Percentiles rank a stretch among this genome's conserved stretches.
Conservation (phyloP, 2,329 filamentous ascomycete genomes). For the Exophiala spinifera region DNA sequence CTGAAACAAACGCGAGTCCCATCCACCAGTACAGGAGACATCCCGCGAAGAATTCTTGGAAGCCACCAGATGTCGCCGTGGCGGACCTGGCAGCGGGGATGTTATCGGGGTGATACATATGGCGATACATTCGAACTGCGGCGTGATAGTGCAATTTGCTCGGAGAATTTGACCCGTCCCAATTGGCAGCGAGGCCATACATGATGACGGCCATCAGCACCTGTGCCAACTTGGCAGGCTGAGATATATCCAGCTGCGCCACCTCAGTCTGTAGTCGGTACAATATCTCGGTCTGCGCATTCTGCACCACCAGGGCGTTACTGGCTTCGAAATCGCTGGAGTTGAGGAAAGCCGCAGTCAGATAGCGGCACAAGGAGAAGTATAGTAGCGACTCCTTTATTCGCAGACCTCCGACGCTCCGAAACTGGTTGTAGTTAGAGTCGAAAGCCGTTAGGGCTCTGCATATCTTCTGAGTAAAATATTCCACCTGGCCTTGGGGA, state of each 20-base stretch:
- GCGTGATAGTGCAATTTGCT: constrained; percentile 8
- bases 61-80: not conserved
- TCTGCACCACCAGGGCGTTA: not conserved
- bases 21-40: constrained; percentile 9
- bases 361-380: constrained; percentile 8
- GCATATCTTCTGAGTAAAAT: constrained; percentile 6
- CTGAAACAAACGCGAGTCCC: constrained; percentile 5
- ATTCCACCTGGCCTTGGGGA: constrained; percentile 5
- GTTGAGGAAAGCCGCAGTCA: constrained; percentile 7
- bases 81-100: too few relatives aligned
- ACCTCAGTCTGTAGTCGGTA: constrained; percentile 6
- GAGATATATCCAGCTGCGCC: constrained; percentile 1
- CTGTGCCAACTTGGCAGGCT: not conserved
- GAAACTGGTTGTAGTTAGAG: not conserved
- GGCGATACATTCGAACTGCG: not conserved
- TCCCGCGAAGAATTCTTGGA: not conserved
- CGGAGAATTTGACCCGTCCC: constrained; percentile 4
- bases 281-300: constrained; percentile 8
- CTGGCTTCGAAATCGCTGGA: not conserved
- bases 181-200: constrained; percentile 6
- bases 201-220: constrained; percentile 6
- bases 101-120: not conserved
- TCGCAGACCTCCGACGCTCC: not conserved
- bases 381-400: constrained; percentile 5
- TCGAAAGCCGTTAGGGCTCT: constrained; percentile 4